phyloP scores from a whole-genome alignment of 495 filamentous ascomycete species.

The Penicillium arizonense region DNA sequence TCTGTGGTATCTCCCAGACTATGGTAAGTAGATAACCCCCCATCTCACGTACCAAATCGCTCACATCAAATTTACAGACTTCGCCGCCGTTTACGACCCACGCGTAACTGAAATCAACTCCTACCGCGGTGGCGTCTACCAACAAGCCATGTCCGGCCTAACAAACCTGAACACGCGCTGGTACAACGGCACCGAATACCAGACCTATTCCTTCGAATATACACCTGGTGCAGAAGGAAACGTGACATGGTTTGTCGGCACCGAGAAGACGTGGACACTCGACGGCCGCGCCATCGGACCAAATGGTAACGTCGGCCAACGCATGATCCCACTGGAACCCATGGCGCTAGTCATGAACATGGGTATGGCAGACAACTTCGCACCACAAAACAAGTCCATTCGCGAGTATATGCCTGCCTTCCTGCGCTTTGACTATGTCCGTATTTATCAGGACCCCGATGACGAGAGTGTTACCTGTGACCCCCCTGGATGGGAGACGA shows the following conservation, averaged over 20 bases:
- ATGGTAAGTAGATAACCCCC: constrained; percentile 37
- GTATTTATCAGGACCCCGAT: constrained; percentile 69
- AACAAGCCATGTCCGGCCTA: constrained; percentile 72
- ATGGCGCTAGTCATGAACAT: constrained; percentile 70
- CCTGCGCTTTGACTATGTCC: constrained; percentile 72
- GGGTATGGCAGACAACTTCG: constrained; percentile 71
- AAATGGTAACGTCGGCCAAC: constrained; percentile 73
- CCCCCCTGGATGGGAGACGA: constrained; percentile 67
- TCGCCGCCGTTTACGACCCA: constrained; percentile 61
- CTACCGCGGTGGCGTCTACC: constrained; percentile 67
- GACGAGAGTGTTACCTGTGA: constrained; percentile 66
- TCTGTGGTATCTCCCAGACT: constrained; percentile 73
- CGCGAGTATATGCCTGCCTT: constrained; percentile 60
- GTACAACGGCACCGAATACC: constrained; percentile 73
- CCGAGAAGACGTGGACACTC: constrained; percentile 63
- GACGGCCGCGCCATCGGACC: constrained; percentile 63
- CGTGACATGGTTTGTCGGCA: constrained; percentile 68
- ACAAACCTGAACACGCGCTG: constrained; percentile 72
- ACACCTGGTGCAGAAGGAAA: constrained; percentile 58
- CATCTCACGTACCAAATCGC: background rate
- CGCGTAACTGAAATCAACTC: constrained; percentile 59
- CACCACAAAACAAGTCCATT: constrained; percentile 57
- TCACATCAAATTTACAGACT: constrained; percentile 36
- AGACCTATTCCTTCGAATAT: constrained; percentile 74
- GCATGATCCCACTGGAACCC: constrained; percentile 67